These are phyloP conservation scores for Kodamaea restingae DNA, from an alignment of 805 yeast genomes.

Conservation along the genomic window DNA sequence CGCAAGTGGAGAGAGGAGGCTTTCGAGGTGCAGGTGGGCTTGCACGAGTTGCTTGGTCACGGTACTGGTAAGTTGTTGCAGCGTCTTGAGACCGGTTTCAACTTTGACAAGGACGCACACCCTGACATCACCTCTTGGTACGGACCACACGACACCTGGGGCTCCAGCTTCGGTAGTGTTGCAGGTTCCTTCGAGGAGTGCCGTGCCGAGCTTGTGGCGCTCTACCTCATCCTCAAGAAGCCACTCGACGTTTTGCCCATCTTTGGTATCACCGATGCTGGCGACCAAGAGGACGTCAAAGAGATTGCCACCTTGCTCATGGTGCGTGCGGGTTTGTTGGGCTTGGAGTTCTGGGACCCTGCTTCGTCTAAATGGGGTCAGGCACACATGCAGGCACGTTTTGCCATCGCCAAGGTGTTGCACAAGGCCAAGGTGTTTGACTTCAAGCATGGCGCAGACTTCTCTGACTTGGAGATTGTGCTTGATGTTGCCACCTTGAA, in stretches of 20 bases:
- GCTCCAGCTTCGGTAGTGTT: slow-evolving; percentile 72
- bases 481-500: slow-evolving; percentile 61
- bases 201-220: slow-evolving; percentile 87
- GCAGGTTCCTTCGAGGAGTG: slow-evolving; percentile 93
- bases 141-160: slow-evolving; percentile 86
- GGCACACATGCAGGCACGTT: slow-evolving; percentile 92
- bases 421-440: slow-evolving; percentile 63
- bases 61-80: slow-evolving; percentile 82
- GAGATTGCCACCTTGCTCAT: slow-evolving; percentile 70
- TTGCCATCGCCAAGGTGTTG: slow-evolving; percentile 74
- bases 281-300: slow-evolving; percentile 61
- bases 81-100: slow-evolving; percentile 56
- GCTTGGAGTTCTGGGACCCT: slow-evolving; percentile 87
- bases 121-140: slow-evolving; percentile 72
- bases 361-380: slow-evolving; percentile 83
- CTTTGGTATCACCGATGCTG: slow-evolving; percentile 58
- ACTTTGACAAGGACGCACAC: slow-evolving; percentile 63
- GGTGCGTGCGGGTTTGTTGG: slow-evolving; percentile 85
- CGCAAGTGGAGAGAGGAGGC: slow-evolving; percentile 74
- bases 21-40: slow-evolving; percentile 90
- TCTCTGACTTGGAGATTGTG: slow-evolving; percentile 55
- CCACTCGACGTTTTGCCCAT: slow-evolving; percentile 58
- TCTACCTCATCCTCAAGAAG: slow-evolving; percentile 68
- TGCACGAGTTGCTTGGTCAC: slow-evolving; percentile 87
- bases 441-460: slow-evolving; percentile 46